A percentile compares a stretch with the other conserved stretches of the same genome.
Evolutionary conservation across 140 eudicot species (phyloP).

Genomic region (Anethum foeniculum): DNA sequence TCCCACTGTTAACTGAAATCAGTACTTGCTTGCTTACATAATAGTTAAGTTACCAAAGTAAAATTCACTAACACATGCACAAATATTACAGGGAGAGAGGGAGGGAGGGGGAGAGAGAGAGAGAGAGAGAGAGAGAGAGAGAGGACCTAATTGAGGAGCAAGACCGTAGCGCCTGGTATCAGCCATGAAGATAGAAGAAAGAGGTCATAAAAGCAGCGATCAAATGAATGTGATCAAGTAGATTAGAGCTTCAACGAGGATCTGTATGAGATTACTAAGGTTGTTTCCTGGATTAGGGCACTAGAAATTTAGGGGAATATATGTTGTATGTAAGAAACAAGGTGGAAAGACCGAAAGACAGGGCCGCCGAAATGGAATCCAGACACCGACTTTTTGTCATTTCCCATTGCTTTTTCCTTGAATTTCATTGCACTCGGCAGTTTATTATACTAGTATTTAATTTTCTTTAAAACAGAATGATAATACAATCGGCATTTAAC

Average conservation of each 20-base stretch:
- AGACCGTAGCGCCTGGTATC: not conserved
- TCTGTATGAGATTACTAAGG: not conserved
- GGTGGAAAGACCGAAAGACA: not conserved
- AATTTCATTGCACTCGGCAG: too few relatives aligned
- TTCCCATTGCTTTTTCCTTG: too few relatives aligned
- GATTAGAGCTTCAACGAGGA: not conserved
- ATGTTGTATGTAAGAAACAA: not conserved
- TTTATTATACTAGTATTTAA: too few relatives aligned
- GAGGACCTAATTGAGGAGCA: conserved; percentile 1
- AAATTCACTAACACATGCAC: not conserved
- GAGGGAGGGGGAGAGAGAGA: not conserved
- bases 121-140: not conserved
- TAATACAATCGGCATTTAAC: too few relatives aligned
- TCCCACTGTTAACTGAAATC: too few relatives aligned
- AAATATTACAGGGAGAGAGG: not conserved
- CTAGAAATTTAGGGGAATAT: not conserved
- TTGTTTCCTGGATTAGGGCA: not conserved
- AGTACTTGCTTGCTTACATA: too few relatives aligned
- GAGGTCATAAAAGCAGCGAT: not conserved
- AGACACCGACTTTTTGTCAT: not conserved
- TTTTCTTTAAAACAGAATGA: too few relatives aligned
- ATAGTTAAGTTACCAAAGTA: not conserved
- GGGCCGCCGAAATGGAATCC: not conserved
- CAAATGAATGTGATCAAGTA: not conserved
- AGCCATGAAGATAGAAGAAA: not conserved